A percentile compares a stretch with the other conserved stretches of the same genome.
phyloP scores from a whole-genome alignment of 176 grass and related monocot genomes.

The Musa schizocarpa region DNA sequence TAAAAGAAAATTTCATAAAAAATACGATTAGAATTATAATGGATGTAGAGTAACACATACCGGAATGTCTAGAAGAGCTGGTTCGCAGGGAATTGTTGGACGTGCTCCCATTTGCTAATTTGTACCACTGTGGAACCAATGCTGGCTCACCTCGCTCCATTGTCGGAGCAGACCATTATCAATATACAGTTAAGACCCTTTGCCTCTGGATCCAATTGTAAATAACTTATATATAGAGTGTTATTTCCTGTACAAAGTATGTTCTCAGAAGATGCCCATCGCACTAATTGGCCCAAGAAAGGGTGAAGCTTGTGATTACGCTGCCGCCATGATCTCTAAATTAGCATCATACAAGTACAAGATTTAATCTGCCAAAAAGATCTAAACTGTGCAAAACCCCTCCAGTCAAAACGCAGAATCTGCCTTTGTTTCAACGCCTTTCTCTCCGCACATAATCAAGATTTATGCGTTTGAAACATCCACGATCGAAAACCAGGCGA shows the following conservation, averaged over 20 bases:
- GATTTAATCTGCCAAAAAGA: neutral
- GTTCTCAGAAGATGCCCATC: neutral
- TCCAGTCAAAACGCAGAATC: too few relatives aligned
- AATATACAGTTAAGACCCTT: conserved; percentile 5
- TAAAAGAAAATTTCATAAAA: conserved; percentile 1
- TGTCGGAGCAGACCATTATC: conserved; percentile 25
- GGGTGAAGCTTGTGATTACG: neutral
- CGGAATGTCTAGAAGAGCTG: conserved; percentile 17
- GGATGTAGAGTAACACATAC: conserved; percentile 11
- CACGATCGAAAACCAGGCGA: too few relatives aligned
- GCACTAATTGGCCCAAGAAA: neutral
- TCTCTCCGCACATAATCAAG: too few relatives aligned
- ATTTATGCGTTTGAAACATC: too few relatives aligned
- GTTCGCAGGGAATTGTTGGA: conserved; percentile 16
- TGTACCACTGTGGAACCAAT: conserved; percentile 46
- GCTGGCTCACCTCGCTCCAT: conserved; percentile 38
- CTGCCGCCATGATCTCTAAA: neutral
- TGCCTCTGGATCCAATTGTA: neutral
- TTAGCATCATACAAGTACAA: neutral
- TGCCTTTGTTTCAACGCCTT: too few relatives aligned
- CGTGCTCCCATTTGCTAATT: conserved; percentile 12
- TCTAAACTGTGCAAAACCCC: neutral
- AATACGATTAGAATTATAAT: neutral
- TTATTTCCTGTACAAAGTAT: neutral
- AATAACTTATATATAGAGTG: neutral